Evolutionary conservation across 768 basidiomycete genomes (phyloP), one percentile per base, ranked within the genome.

Genomic region (Suillus weaverae): DNA sequence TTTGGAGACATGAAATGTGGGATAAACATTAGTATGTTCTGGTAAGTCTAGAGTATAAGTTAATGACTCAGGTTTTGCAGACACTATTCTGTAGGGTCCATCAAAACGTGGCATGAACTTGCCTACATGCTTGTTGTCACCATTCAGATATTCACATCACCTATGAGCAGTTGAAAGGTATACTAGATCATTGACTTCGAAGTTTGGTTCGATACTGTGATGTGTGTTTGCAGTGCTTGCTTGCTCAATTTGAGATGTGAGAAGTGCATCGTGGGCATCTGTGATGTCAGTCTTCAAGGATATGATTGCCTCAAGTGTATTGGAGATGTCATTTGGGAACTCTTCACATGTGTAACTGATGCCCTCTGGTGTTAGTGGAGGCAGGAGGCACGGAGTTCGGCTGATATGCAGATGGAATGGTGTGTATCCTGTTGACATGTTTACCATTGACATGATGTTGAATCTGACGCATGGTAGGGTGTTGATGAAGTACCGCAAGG

Each of bases 251-350:
- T 77, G 77, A 0, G 79, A 71, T 1, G 57, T 64, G 0, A 78
- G 61, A 0, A 82, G 69, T 39, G 69, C 72, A 61, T 81, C 79
- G 61, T 78, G 77, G 0, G 80, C 80, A 20, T 70, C 60, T 0
- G 72, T 30, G 0, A 74, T 62, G 61, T 74, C 66, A 14, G 32
- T 44, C 10, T 46, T 46, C 9, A 46, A 6, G 5, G 16, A 16
- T 1, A 41, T 3, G 16, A 41, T 41, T 6, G 39, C 41, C 0
- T 41, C 39, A 3, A 18, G 41, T 6, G 16, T 16, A 7, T 18
- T 41, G 1, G 16, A 2, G 16, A 18, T 6, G 6, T 41, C 20
- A 4, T 8, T 22, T 22, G 20, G 43, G 18, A n/a, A n/a, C 7
- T n/a, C 8, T n/a, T 44, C 43, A 0, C 20, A 20, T 44, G 20